Percentiles rank a stretch among this genome's conserved stretches.
Conservation (phyloP, 306 rosid genomes). For the Delonix regia region DNA sequence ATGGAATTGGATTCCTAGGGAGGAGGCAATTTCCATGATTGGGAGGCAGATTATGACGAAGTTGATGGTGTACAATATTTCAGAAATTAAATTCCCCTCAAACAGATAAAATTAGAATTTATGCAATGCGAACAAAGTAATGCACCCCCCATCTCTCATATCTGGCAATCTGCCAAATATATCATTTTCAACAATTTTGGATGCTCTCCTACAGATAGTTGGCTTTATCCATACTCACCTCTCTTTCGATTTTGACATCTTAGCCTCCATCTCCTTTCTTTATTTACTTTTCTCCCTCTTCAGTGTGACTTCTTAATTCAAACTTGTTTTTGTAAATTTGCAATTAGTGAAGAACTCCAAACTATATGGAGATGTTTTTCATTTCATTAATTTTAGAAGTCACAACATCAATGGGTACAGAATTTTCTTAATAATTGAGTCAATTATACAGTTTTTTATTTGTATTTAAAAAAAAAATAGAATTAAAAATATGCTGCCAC, state of each 20-base stretch:
- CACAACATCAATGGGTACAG: too few relatives aligned
- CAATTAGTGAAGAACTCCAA: too few relatives aligned
- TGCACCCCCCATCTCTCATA: not conserved
- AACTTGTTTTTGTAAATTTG: too few relatives aligned
- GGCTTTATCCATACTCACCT: conserved; percentile 7
- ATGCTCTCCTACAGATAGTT: conserved; percentile 21
- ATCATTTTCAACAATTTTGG: conserved; percentile 20
- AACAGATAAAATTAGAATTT: not conserved
- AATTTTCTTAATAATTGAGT: too few relatives aligned
- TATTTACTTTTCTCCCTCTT: not conserved
- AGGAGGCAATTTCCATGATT: conserved; percentile 20
- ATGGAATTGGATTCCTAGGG: conserved; percentile 16
- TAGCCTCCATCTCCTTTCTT: not conserved
- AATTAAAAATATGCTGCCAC: too few relatives aligned
- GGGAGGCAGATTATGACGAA: not conserved
- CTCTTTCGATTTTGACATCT: conserved; percentile 3
- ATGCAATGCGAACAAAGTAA: conserved; percentile 16
- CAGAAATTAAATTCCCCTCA: not conserved
- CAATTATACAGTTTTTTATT: too few relatives aligned
- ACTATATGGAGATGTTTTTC: too few relatives aligned
- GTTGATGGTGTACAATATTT: not conserved
- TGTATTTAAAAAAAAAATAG: too few relatives aligned
- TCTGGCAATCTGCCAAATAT: conserved; percentile 21
- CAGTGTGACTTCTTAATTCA: too few relatives aligned
- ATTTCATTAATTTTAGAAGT: too few relatives aligned